Conservation (phyloP, 257 asterid species). For the Penstemon davidsonii region DNA sequence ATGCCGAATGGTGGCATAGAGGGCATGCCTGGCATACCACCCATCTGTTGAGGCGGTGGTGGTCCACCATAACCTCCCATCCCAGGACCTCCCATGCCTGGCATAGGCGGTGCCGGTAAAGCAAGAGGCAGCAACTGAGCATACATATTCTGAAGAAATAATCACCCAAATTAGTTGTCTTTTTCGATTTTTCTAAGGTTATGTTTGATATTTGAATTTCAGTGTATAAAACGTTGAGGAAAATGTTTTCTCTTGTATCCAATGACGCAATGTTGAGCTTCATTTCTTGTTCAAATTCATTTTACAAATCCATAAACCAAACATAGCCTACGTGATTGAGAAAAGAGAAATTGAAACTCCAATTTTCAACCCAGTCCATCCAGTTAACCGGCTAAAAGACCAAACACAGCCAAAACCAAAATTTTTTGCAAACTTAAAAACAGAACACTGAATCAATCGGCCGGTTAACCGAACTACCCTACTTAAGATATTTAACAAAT, state of each 20-base stretch:
- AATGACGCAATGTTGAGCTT: not conserved
- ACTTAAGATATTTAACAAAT: too few species aligned
- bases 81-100: constrained; percentile 68
- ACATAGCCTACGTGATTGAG: not conserved
- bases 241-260: too few species aligned
- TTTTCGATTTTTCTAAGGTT: not conserved
- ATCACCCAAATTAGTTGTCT: not conserved
- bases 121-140: constrained; percentile 99
- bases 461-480: too few species aligned
- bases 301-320: not conserved
- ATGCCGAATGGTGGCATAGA: constrained; percentile 93
- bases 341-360: not conserved
- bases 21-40: constrained; percentile 84
- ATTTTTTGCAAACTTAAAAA: not conserved
- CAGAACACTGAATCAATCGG: not conserved
- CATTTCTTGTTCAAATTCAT: not conserved
- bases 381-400: not conserved
- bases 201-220: too few species aligned
- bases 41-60: constrained; percentile 67
- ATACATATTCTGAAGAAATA: constrained; percentile 81
- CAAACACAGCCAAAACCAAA: not conserved
- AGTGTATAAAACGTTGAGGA: too few species aligned
- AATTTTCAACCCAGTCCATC: not conserved
- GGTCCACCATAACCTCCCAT: constrained; percentile 67
- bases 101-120: constrained; percentile 96